phyloP scores from a whole-genome alignment of 2,329 filamentous ascomycete genomes.

The Diaporthe citri region DNA sequence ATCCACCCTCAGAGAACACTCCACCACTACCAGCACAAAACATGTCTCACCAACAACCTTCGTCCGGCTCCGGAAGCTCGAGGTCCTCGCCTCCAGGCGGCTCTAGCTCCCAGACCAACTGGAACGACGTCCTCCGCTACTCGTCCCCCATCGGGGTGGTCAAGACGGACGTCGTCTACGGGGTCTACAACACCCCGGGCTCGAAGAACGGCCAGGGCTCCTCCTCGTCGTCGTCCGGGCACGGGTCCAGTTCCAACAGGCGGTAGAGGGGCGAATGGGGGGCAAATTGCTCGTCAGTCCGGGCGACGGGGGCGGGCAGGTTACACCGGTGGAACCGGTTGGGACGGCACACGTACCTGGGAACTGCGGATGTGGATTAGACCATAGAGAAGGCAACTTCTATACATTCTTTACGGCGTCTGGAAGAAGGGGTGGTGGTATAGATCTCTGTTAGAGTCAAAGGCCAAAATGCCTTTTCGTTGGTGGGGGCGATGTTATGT shows the following conservation, averaged over 20 bases:
- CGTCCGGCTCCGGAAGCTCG: slow-evolving; percentile 3
- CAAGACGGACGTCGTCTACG: slow-evolving; percentile 45
- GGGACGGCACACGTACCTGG: neutral
- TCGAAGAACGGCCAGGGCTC: neutral
- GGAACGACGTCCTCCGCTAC: slow-evolving; percentile 45
- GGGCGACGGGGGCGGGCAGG: neutral
- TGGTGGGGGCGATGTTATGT: neutral
- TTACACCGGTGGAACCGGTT: neutral
- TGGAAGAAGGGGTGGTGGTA: neutral
- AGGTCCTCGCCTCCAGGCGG: neutral
- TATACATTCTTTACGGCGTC: neutral
- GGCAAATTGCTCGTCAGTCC: neutral
- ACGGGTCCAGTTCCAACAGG: slow-evolving; percentile 7
- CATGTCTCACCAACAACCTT: slow-evolving; percentile 26
- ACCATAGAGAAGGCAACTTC: neutral
- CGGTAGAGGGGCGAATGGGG: neutral
- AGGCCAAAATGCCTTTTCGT: neutral
- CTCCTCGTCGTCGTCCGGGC: neutral
- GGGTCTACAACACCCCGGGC: slow-evolving; percentile 38
- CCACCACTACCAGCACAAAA: neutral
- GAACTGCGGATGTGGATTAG: neutral
- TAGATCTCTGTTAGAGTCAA: neutral
- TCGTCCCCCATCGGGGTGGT: slow-evolving; percentile 47
- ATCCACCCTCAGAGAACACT: neutral
- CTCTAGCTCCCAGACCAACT: slow-evolving; percentile 40